Conservation (phyloP, 2,329 filamentous ascomycete species). For the Neopestalotiopsis clavispora region DNA sequence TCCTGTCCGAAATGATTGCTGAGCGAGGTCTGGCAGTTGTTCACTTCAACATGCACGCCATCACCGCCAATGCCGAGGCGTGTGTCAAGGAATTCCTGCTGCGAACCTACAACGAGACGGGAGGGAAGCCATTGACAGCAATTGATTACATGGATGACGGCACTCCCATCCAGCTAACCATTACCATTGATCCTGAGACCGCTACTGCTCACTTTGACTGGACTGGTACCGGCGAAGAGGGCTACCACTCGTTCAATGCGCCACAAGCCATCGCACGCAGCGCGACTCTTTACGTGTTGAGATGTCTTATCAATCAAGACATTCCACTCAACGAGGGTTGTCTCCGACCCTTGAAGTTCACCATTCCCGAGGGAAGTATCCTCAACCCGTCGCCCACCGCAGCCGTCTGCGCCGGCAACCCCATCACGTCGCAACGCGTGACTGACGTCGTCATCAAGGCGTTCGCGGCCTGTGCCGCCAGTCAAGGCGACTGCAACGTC, state of each 20-base stretch:
- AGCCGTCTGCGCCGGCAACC: constrained; percentile 26
- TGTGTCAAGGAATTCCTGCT: constrained; percentile 36
- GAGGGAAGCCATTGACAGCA: constrained; percentile 60
- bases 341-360: constrained; percentile 40
- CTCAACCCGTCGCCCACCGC: constrained; percentile 33
- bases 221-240: constrained; percentile 57
- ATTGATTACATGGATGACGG: constrained; percentile 76
- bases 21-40: constrained; percentile 37
- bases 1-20: constrained; percentile 37
- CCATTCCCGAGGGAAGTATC: constrained; percentile 32
- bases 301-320: constrained; percentile 72
- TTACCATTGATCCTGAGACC: constrained; percentile 65
- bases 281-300: constrained; percentile 37
- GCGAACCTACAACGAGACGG: constrained; percentile 42
- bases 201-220: constrained; percentile 69
- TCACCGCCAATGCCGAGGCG: constrained; percentile 45
- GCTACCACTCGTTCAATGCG: constrained; percentile 34
- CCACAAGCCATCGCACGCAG: constrained; percentile 34
- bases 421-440: constrained; percentile 26
- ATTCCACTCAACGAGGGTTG: constrained; percentile 80
- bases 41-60: constrained; percentile 44
- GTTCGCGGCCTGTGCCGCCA: constrained; percentile 59
- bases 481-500: constrained; percentile 79
- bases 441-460: constrained; percentile 26
- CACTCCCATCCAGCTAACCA: constrained; percentile 30